Base-by-base conservation (phyloP, 2,329 filamentous ascomycete genomes). In the Mycogone perniciosa region DNA sequence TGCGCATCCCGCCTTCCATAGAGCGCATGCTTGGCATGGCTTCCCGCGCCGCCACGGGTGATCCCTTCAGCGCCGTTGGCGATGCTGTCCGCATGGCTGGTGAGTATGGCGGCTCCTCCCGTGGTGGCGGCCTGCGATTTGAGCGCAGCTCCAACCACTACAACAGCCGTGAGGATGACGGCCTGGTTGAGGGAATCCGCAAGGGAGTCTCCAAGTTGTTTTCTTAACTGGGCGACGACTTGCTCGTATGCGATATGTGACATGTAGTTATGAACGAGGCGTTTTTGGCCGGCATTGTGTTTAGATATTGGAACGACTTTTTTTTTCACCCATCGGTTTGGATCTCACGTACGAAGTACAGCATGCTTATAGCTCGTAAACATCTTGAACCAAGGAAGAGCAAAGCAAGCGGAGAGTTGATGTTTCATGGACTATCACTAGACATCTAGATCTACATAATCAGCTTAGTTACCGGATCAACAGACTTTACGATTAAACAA, bases 1-100 rank as follows among this genome's bases (percentile, higher is more conserved):
- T 97, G 54, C 78, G 85, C 55, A 68, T 96, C 56, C 91, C 91
- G 1, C 74, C 76, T 5, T 69, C 75, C 9, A 64, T 90, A 53
- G 76, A 82, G 70, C 73, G 75, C 61, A 73, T 81, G 74, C 66
- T 84, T 33, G 79, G 78, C 56, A 57, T 77, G 51, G 79, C 78
- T 40, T 73, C 71, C 8, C 71, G 70, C 46, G 76, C 76, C 44
- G 73, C 73, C 43, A 63, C 68, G 2, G 75, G 77, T 43, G 73
- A 73, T 56, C 66, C 71, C 43, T 57, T 74, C 31, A 77, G 79
- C 11, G 64, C 80, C 31, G 72, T 81, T 37, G 70, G 75, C 55
- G 78, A 82, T 60, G 79, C 79, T 40, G 71, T 81, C 50, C 71
- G 73, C 59, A 76, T 81, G 74, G 77, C 76, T 5, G 67, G 67